phyloP scores from a whole-genome alignment of 1,284 basidiomycete species.

The Ceratobasidium sp. region DNA sequence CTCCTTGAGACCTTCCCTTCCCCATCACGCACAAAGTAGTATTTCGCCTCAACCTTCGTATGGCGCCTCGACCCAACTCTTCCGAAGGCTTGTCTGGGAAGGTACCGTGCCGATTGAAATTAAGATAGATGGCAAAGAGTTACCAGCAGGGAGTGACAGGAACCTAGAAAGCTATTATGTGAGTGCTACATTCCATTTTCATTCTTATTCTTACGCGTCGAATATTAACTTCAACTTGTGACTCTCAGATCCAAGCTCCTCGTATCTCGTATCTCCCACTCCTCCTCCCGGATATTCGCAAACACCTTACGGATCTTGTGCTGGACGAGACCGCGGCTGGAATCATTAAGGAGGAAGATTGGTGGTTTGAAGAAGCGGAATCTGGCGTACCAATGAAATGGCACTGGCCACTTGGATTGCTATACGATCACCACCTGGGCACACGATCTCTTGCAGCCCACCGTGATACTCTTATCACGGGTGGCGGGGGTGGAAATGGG shows the following conservation, averaged over 20 bases:
- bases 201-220: not conserved
- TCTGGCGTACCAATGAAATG: conserved; percentile 83
- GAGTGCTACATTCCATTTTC: conserved; percentile 28
- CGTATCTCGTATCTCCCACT: conserved; percentile 92
- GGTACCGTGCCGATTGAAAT: conserved; percentile 89
- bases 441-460: conserved; percentile 40
- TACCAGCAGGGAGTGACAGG: conserved; percentile 88
- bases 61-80: conserved; percentile 74
- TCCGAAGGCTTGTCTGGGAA: conserved; percentile 85
- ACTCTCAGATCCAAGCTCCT: conserved; percentile 72
- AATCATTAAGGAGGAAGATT: conserved; percentile 83
- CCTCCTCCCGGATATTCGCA: conserved; percentile 86
- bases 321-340: conserved; percentile 85
- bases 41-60: conserved; percentile 40
- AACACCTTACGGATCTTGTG: conserved; percentile 89
- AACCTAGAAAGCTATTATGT: conserved; percentile 86
- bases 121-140: conserved; percentile 84
- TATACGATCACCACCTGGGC: conserved; percentile 83
- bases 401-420: conserved; percentile 96
- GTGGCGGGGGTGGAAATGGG: not conserved
- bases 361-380: conserved; percentile 92
- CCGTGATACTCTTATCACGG: conserved; percentile 19
- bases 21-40: conserved; percentile 31
- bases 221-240: not conserved
- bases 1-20: conserved; percentile 24